These are phyloP conservation scores for Colletotrichum brevisporum DNA, from an alignment of 2,329 filamentous ascomycete species.

Conservation along the genomic window DNA sequence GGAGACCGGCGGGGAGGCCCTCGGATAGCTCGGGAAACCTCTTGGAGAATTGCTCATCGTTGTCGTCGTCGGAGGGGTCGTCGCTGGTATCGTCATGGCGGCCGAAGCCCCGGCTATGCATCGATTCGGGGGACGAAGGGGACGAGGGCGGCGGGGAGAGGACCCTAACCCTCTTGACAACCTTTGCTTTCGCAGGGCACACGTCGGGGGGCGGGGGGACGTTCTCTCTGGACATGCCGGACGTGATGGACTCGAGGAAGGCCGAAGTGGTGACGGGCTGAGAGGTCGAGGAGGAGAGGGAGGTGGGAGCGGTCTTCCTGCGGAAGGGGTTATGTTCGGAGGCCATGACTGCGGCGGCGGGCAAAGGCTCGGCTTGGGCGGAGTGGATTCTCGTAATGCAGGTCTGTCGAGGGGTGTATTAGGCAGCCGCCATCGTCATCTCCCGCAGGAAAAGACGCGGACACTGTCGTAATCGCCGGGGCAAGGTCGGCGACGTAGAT, in stretches of 20 bases:
- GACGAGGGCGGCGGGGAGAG: constrained; percentile 75
- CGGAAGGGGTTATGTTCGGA: constrained; percentile 64
- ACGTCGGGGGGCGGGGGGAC: constrained; percentile 42
- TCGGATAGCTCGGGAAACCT: constrained; percentile 39
- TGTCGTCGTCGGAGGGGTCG: constrained; percentile 48
- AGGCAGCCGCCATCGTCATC: constrained; percentile 39
- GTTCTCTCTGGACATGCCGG: constrained; percentile 43
- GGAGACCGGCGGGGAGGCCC: constrained; percentile 32
- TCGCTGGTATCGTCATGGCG: constrained; percentile 44
- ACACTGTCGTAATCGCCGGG: constrained; percentile 7
- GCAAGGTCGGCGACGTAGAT: constrained; percentile 13
- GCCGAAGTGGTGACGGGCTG: constrained; percentile 45
- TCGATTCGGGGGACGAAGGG: constrained; percentile 63
- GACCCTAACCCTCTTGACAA: constrained; percentile 77
- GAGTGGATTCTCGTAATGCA: constrained; percentile 14
- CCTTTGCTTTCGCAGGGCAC: constrained; percentile 58
- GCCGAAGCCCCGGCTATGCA: constrained; percentile 43
- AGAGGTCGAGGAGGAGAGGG: constrained; percentile 38
- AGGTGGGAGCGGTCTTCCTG: constrained; percentile 52
- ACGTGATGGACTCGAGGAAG: constrained; percentile 48
- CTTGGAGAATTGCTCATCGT: constrained; percentile 38
- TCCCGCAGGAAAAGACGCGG: constrained; percentile 18
- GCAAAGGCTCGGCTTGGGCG: constrained; percentile 19
- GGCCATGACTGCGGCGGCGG: constrained; percentile 46
- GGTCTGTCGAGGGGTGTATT: constrained; percentile 23